Percentiles rank a stretch among this genome's conserved stretches.
phyloP scores from a whole-genome alignment of 768 basidiomycete genomes.

The Boletus rubescentipes region DNA sequence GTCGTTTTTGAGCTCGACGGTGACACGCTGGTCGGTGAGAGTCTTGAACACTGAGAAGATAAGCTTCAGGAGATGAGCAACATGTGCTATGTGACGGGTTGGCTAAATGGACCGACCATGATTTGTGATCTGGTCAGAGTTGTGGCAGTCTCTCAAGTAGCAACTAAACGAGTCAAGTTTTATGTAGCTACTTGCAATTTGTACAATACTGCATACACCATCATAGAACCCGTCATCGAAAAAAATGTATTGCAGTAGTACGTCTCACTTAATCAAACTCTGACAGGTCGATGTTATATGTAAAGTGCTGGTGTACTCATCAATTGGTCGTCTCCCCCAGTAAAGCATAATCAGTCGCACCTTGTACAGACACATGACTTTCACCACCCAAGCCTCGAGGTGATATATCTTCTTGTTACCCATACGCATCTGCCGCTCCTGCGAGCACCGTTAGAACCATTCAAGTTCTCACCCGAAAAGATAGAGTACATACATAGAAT shows the following conservation, averaged over 20 bases:
- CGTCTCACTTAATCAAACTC: conserved; percentile 29
- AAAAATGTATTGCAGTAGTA: background rate
- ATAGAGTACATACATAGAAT: conserved; percentile 68
- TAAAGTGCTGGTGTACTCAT: conserved; percentile 26
- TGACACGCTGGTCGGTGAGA: conserved; percentile 94
- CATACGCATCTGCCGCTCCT: conserved; percentile 96
- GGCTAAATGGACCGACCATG: conserved; percentile 24
- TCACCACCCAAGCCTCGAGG: conserved; percentile 96
- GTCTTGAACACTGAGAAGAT: conserved; percentile 99
- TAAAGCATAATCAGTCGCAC: conserved; percentile 33
- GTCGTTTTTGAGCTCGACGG: conserved; percentile 98
- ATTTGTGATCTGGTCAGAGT: background rate
- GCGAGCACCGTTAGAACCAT: conserved; percentile 3
- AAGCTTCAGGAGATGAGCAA: conserved; percentile 45
- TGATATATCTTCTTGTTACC: conserved; percentile 95
- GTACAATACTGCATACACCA: too few relatives aligned
- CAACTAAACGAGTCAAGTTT: too few relatives aligned
- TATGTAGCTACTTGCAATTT: background rate
- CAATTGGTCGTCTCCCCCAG: background rate
- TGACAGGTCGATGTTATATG: conserved; percentile 35
- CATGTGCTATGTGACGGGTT: background rate
- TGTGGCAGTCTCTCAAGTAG: background rate
- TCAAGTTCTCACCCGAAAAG: background rate
- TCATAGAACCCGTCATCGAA: background rate
- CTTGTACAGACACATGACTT: conserved; percentile 91